phyloP scores from a whole-genome alignment of 1,284 basidiomycete genomes.

The Sparassis latifolia region DNA sequence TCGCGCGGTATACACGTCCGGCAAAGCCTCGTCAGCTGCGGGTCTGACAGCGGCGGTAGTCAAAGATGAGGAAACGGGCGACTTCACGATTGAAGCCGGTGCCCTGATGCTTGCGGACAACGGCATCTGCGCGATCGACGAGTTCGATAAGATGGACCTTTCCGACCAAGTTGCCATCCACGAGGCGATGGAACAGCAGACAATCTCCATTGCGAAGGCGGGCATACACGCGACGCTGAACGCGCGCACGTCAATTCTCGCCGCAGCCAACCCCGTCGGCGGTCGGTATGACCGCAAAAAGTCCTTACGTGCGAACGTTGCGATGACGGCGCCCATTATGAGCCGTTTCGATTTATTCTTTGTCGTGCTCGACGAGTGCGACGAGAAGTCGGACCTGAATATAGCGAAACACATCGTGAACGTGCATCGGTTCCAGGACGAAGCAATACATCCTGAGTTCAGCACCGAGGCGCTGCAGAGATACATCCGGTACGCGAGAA shows the following conservation, averaged over 20 bases:
- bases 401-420: slow-evolving; percentile 98
- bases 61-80: slow-evolving; percentile 97
- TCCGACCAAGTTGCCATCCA: slow-evolving; percentile 99
- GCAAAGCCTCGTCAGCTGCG: slow-evolving; percentile 97
- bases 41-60: slow-evolving; percentile 99
- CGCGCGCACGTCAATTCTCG: slow-evolving; percentile 95
- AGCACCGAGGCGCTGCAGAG: slow-evolving; percentile 94
- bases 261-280: slow-evolving; percentile 95
- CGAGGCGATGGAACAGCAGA: slow-evolving; percentile 99
- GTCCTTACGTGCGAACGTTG: slow-evolving; percentile 90
- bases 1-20: slow-evolving; percentile 97
- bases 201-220: slow-evolving; percentile 98
- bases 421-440: slow-evolving; percentile 93
- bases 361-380: slow-evolving; percentile 96
- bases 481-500: slow-evolving; percentile 95
- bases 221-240: slow-evolving; percentile 99
- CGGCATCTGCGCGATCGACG: slow-evolving; percentile 98
- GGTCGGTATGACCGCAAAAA: slow-evolving; percentile 97
- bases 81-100: slow-evolving; percentile 99
- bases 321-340: slow-evolving; percentile 99
- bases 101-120: slow-evolving; percentile 99
- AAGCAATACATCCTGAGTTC: slow-evolving; percentile 93
- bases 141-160: slow-evolving; percentile 99
- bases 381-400: slow-evolving; percentile 88
- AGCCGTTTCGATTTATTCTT: slow-evolving; percentile 99